Evolutionary conservation across 495 filamentous ascomycete species (phyloP), one percentile per base, ranked within the genome.

Genomic region (Endocarpon pusillum): DNA sequence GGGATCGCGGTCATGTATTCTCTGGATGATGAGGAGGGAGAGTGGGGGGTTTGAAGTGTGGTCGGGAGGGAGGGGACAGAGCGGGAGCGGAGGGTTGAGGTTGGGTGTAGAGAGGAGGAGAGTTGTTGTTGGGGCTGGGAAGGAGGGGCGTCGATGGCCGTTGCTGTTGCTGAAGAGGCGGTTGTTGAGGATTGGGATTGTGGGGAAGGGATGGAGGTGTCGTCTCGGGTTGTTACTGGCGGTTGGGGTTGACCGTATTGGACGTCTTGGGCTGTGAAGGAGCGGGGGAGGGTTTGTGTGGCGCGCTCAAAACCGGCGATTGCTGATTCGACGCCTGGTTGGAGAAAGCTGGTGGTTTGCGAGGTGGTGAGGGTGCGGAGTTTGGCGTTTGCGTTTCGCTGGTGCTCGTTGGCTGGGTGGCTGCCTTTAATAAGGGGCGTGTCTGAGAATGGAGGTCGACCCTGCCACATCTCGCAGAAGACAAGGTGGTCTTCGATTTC

Each of bases 391-490:
- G 38, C 29, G 38, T 21, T 24, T 21, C 23, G 19, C 36, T 22
- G 21, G 32, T 17, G 22, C 36, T 20, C 38, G 29, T 16, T 40
- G n/a, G 43, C 51, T 19, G 52, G 52, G 11, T 52, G 44, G 9
- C 61, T 59, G 23, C 53, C 57, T 29, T 42, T 58, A 37, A 61
- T 62, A 23, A 85, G 64, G 1, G 73, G 58, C 20, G 63, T 60
- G 49, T 91, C 79, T 33, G 63, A 63, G 10, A 62, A 55, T 1
- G 83, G 83, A 2, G 78, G 75, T 11, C 71, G 61, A 34, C 76
- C 78, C 39, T 69, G 60, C 41, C 82, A 93, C 9, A 64, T 61
- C 56, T 93, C 81, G 32, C 79, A 84, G 47, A 70, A 79, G 19
- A 92, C 75, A 23, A 75, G 52, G 46, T 83, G 68, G 2, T 81